Conservation (phyloP, 768 basidiomycete genomes). For the Tubosaeta sp. region DNA sequence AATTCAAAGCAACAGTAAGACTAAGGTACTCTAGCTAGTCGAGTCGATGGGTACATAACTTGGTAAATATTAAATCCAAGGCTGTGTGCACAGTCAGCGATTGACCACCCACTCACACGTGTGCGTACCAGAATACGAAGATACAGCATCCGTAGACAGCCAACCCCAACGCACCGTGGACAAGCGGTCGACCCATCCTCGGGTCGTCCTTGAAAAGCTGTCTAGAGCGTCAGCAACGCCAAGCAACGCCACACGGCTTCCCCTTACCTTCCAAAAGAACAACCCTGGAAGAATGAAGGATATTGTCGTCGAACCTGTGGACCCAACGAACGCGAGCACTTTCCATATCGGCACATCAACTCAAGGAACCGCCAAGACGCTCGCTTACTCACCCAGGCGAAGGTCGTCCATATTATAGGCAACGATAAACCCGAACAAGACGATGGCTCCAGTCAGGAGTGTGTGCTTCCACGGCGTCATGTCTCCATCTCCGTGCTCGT, state of each 20-base stretch:
- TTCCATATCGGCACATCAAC: constrained; percentile 15
- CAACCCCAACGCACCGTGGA: constrained; percentile 60
- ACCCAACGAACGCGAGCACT: constrained; percentile 96
- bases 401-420: constrained; percentile 79
- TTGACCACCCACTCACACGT: not conserved
- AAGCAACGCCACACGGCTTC: constrained; percentile 8
- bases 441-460: constrained; percentile 62
- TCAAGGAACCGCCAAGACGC: not conserved
- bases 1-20: constrained; percentile 3
- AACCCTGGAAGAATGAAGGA: constrained; percentile 93
- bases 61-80: constrained; percentile 77
- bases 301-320: constrained; percentile 94
- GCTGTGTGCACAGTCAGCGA: constrained; percentile 36
- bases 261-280: constrained; percentile 84
- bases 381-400: constrained; percentile 55
- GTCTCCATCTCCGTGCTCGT: constrained; percentile 53
- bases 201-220: constrained; percentile 70
- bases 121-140: constrained; percentile 82
- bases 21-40: no score
- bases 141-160: constrained; percentile 72
- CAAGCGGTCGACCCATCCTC: constrained; percentile 48
- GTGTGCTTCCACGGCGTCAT: constrained; percentile 68
- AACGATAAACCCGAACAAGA: constrained; percentile 60
- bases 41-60: constrained; percentile 37
- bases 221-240: constrained; percentile 7